Conservation (phyloP, 2,329 filamentous ascomycete genomes). For the Alternaria gaisen region DNA sequence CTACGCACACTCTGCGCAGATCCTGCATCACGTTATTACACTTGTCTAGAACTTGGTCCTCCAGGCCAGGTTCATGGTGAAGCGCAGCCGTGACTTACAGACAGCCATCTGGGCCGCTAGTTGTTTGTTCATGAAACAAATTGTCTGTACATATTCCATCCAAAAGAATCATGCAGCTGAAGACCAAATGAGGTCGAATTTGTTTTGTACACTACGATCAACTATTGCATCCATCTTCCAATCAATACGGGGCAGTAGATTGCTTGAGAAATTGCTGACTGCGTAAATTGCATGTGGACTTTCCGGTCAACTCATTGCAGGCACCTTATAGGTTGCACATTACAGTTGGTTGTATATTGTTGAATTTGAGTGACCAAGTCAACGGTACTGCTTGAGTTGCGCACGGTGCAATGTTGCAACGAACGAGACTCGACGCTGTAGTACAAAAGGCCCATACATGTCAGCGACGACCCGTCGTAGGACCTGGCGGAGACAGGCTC, state of each 20-base stretch:
- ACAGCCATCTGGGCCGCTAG: background rate
- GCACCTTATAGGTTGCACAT: background rate
- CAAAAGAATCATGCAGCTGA: constrained; percentile 13
- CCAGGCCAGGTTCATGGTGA: background rate
- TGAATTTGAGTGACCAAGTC: background rate
- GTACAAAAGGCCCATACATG: constrained; percentile 1
- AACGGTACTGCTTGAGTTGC: constrained; percentile 12
- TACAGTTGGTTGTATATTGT: constrained; percentile 14
- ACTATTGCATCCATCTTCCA: constrained; percentile 6
- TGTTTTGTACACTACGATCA: constrained; percentile 5
- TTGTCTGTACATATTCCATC: background rate
- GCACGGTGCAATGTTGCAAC: constrained; percentile 20
- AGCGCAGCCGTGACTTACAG: background rate
- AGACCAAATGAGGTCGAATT: background rate
- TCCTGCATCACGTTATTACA: background rate
- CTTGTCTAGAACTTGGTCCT: background rate
- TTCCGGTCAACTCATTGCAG: constrained; percentile 7
- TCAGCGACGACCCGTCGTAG: constrained; percentile 7
- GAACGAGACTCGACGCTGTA: background rate
- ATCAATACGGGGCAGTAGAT: constrained; percentile 3
- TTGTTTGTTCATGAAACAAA: background rate
- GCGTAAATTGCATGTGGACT: constrained; percentile 8
- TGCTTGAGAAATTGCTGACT: constrained; percentile 12
- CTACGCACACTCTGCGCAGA: background rate
- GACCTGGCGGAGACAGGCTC: constrained; percentile 6